Conservation (phyloP, 805 yeast species). For the Zygosaccharomyces lentus region DNA sequence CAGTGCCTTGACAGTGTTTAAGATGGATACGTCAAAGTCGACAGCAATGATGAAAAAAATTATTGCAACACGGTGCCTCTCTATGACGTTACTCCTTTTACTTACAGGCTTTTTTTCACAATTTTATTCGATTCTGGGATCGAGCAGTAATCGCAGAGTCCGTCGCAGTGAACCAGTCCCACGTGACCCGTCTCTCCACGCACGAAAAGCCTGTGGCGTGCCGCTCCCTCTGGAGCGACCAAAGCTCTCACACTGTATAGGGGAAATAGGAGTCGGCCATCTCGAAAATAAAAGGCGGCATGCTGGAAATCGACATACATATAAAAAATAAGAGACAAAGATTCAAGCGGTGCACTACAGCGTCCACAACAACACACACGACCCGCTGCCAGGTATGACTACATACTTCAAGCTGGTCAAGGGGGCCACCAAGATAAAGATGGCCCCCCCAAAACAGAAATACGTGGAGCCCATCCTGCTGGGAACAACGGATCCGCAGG, state of each 20-base stretch:
- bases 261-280: conserved; percentile 10
- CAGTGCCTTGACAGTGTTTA: too few relatives aligned
- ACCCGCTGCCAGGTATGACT: conserved; percentile 38
- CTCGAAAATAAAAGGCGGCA: conserved; percentile 6
- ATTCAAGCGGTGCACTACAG: not conserved
- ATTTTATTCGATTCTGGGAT: too few relatives aligned
- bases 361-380: not conserved
- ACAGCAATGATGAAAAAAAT: too few relatives aligned
- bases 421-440: conserved; percentile 70
- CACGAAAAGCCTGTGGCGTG: not conserved
- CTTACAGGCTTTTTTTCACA: too few relatives aligned
- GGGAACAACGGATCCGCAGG: conserved; percentile 37
- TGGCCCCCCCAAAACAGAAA: conserved; percentile 97
- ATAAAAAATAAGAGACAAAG: not conserved
- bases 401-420: conserved; percentile 72
- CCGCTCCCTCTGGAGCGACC: not conserved
- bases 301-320: not conserved
- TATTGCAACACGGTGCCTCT: too few relatives aligned
- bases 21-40: too few relatives aligned
- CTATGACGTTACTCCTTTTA: too few relatives aligned
- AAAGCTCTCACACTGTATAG: conserved; percentile 1
- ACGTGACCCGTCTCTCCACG: not conserved
- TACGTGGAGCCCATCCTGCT: conserved; percentile 87
- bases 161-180: too few relatives aligned
- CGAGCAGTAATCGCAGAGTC: too few relatives aligned